A percentile compares a stretch with the other conserved stretches of the same genome.
phyloP scores from a whole-genome alignment of 805 yeast species.

The Kuraishia cidri region DNA sequence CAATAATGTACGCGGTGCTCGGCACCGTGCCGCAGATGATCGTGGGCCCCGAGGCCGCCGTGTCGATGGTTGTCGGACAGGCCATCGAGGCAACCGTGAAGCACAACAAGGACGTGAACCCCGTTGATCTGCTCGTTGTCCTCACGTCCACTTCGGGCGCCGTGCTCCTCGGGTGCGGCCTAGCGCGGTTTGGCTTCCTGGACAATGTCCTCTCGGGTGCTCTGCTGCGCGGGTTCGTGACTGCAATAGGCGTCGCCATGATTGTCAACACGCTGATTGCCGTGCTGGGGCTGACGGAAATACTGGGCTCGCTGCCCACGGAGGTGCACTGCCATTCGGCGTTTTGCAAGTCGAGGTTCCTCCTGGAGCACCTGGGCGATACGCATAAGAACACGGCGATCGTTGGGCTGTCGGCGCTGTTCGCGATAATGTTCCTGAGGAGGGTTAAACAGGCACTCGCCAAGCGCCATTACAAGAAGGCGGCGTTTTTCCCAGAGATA shows the following conservation, averaged over 20 bases:
- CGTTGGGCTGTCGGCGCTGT: slow-evolving; percentile 47
- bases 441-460: slow-evolving; percentile 27
- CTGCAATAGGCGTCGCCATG: slow-evolving; percentile 83
- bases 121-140: slow-evolving; percentile 54
- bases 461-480: slow-evolving; percentile 21
- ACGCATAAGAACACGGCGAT: slow-evolving; percentile 51
- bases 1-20: slow-evolving; percentile 64
- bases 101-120: slow-evolving; percentile 27
- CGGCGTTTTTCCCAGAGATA: slow-evolving; percentile 77
- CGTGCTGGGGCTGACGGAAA: slow-evolving; percentile 54
- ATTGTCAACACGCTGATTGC: slow-evolving; percentile 66
- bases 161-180: slow-evolving; percentile 60
- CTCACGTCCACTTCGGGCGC: slow-evolving; percentile 74
- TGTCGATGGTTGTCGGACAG: slow-evolving; percentile 77
- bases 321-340: slow-evolving; percentile 59
- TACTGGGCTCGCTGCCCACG: slow-evolving; percentile 33
- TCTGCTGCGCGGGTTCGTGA: slow-evolving; percentile 71
- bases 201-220: slow-evolving; percentile 76
- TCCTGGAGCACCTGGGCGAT: slow-evolving; percentile 35
- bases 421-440: slow-evolving; percentile 31
- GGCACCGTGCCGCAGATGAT: slow-evolving; percentile 87
- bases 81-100: slow-evolving; percentile 49
- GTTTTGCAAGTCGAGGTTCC: slow-evolving; percentile 53
- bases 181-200: slow-evolving; percentile 78
- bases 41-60: slow-evolving; percentile 89